These are phyloP conservation scores for Heliamphora ciliata DNA, from an alignment of 179 eudicot genomes.

Conservation along the genomic window DNA sequence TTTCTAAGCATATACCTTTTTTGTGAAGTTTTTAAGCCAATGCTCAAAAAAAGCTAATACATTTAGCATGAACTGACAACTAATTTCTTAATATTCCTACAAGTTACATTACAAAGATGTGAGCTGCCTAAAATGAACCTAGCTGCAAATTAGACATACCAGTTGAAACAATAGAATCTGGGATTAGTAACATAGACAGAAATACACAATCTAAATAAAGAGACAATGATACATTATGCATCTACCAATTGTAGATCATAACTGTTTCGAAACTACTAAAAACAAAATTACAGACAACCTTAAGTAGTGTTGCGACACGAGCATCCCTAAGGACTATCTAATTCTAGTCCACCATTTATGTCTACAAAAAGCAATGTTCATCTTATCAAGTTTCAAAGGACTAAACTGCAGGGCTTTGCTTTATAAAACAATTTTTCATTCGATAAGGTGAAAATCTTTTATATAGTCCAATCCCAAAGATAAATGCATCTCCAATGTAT, in stretches of 20 bases:
- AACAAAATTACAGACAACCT: neutral
- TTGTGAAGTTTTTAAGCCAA: slow-evolving; percentile 1
- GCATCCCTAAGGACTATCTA: neutral
- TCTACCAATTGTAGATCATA: neutral
- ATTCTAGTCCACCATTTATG: neutral
- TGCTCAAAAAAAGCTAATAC: neutral
- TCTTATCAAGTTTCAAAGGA: neutral
- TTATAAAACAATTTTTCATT: neutral
- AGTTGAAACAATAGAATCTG: neutral
- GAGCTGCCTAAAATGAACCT: neutral
- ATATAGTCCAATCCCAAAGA: neutral
- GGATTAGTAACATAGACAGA: neutral
- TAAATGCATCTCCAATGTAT: neutral
- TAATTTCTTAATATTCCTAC: neutral
- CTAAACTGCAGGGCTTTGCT: neutral
- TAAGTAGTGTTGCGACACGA: neutral
- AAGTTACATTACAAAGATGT: neutral
- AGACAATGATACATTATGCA: neutral
- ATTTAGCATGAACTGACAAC: neutral
- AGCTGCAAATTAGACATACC: neutral
- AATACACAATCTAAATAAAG: neutral
- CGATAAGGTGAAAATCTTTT: neutral
- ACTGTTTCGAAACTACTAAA: neutral
- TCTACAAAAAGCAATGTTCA: neutral
- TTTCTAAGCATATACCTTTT: neutral